phyloP scores from a whole-genome alignment of 1,139 yeast genomes.

The Nakaseomyces nivariensis region DNA sequence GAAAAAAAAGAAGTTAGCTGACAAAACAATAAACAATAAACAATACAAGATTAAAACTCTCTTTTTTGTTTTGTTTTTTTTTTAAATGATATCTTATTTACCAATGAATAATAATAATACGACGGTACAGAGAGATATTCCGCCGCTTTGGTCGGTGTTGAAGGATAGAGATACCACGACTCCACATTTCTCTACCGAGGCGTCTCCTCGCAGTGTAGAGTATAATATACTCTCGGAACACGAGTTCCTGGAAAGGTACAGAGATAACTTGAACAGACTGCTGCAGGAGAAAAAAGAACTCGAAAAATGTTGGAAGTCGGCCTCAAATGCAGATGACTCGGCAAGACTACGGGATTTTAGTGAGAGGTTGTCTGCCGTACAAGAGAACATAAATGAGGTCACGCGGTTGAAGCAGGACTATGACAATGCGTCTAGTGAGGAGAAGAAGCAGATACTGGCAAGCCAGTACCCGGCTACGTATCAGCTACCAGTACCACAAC shows the following conservation, averaged over 20 bases:
- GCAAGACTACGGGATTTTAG: background rate
- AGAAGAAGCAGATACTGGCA: background rate
- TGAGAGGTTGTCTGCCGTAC: background rate
- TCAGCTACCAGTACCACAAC: background rate
- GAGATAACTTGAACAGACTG: background rate
- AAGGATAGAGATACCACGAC: background rate
- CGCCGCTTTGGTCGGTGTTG: background rate
- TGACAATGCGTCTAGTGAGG: background rate
- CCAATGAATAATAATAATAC: background rate
- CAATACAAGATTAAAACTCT: too few relatives aligned
- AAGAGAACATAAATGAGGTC: background rate
- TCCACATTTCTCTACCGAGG: background rate
- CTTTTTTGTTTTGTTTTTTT: too few relatives aligned
- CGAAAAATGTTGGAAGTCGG: background rate
- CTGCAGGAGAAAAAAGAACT: background rate
- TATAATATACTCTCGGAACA: background rate
- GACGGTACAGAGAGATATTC: background rate
- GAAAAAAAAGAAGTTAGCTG: too few relatives aligned
- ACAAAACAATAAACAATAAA: background rate
- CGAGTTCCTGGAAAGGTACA: background rate
- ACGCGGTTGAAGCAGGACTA: background rate
- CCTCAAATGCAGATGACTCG: background rate
- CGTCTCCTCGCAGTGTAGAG: background rate
- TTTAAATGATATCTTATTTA: background rate
- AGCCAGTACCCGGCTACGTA: background rate